phyloP scores from a whole-genome alignment of 495 filamentous ascomycete species.

The Aspergillus bertholletiae region DNA sequence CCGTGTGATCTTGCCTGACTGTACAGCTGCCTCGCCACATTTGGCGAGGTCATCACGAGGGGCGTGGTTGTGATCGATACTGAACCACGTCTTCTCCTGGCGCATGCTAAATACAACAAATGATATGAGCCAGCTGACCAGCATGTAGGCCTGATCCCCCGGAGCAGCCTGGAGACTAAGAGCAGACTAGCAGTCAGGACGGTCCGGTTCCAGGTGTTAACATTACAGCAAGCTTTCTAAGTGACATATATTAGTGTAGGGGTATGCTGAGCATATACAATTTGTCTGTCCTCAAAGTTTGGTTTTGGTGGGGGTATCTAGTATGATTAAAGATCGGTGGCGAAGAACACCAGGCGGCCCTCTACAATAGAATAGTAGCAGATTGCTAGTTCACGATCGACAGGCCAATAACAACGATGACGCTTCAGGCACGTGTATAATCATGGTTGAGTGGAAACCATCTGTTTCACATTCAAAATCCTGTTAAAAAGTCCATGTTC shows the following conservation, averaged over 20 bases:
- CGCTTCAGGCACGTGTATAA: no score
- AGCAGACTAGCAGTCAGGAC: constrained; percentile 20
- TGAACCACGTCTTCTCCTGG: constrained; percentile 34
- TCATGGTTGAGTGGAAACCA: no score
- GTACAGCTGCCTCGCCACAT: constrained; percentile 43
- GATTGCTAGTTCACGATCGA: no score
- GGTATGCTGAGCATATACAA: no score
- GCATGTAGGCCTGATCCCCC: constrained; percentile 24
- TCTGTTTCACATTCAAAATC: no score
- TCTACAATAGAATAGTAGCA: no score
- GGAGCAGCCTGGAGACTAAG: constrained; percentile 24
- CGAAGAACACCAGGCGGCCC: no score
- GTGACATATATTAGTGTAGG: no score
- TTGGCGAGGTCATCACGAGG: constrained; percentile 44
- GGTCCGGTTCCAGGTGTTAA: constrained; percentile 9
- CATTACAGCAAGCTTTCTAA: neutral
- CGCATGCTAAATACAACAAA: constrained; percentile 43
- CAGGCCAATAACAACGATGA: no score
- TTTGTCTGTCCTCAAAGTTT: no score
- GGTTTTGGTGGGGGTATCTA: neutral
- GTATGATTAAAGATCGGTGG: no score
- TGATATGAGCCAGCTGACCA: constrained; percentile 46
- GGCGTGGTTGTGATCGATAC: constrained; percentile 47
- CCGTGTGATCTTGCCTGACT: constrained; percentile 46
- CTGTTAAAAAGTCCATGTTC: constrained; percentile 27